Percentiles rank a stretch among this genome's conserved stretches.
Conservation (phyloP, 805 yeast species). For the Pichia nanzhaoensis region DNA sequence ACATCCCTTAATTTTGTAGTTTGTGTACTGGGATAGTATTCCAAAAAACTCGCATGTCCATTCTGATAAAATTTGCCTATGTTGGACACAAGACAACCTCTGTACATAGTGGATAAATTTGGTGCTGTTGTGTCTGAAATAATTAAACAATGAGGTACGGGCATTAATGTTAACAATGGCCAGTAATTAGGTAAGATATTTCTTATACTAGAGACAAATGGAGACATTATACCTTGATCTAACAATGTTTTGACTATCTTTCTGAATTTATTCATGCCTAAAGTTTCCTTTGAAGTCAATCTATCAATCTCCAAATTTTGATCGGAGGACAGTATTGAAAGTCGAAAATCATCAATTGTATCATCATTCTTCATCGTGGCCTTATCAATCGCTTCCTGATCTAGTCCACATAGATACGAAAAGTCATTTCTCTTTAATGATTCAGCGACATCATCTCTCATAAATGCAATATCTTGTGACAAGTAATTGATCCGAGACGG, state of each 20-base stretch:
- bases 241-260: conserved; percentile 72
- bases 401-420: conserved; percentile 34
- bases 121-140: conserved; percentile 71
- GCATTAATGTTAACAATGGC: conserved; percentile 61
- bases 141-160: conserved; percentile 63
- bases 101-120: conserved; percentile 65
- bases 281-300: conserved; percentile 28
- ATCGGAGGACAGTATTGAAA: background rate
- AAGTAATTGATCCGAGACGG: conserved; percentile 75
- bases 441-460: conserved; percentile 65
- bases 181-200: conserved; percentile 69
- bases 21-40: conserved; percentile 58
- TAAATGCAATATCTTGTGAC: conserved; percentile 73
- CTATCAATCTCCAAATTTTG: conserved; percentile 26
- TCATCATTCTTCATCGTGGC: conserved; percentile 3
- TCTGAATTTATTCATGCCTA: conserved; percentile 52
- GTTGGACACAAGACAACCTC: conserved; percentile 75
- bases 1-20: conserved; percentile 43
- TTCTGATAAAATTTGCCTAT: conserved; percentile 49
- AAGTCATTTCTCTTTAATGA: conserved; percentile 68
- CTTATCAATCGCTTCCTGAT: conserved; percentile 17
- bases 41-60: conserved; percentile 58
- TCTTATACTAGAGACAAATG: conserved; percentile 55
- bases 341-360: conserved; percentile 3
- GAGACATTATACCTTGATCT: conserved; percentile 85